Evolutionary conservation across 1,139 yeast genomes (phyloP), one percentile per base, ranked within the genome.

Genomic region (Nakaseomyces uthaithaninus): DNA sequence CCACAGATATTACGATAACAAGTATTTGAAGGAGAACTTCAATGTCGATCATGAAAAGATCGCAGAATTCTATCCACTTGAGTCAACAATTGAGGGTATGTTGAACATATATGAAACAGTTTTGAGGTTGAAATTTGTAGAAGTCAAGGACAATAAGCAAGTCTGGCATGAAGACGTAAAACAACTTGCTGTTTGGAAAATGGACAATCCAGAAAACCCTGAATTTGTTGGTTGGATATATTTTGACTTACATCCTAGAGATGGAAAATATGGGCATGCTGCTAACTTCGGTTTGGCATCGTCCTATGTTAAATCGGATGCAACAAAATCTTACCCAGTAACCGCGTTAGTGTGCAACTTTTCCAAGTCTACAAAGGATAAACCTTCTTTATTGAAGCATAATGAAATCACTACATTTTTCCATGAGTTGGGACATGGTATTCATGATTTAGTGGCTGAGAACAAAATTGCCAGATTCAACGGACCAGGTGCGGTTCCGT

Each of bases 401-500:
- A 69, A 68, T 47, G 94, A 85, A 59, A 86, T 85, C 4, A 77
- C 78, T 20, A 85, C 94, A 0, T 80, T 85, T 52, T 85, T 85
- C 78, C 95, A 85, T 56, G 95, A 85, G 62, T 69, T 84, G 51
- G 95, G 95, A 22, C 95, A 85, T 57, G 95, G 94, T 42, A 80
- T 85, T 43, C 95, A 85, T 62, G 83, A 77, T 48, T 66, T 84
- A 33, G 71, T 84, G 44, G 82, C 89, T 7, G 68, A 71, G 45
- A 80, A 89, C 36, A 68, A 66, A 44, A 77, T 74, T 51, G 69
- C 81, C 1, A 68, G 79, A 46, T 83, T 83, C 63, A 82, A 79
- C 54, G 94, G 94, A 16, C 66, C 68, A 14, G 79, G 87, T 20
- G 67, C 73, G 34, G 89, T 81, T 19, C 78, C 82, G 36, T 71